Conservation (phyloP, 192 early-diverging fungal genomes). For the Coemansia sp. region DNA sequence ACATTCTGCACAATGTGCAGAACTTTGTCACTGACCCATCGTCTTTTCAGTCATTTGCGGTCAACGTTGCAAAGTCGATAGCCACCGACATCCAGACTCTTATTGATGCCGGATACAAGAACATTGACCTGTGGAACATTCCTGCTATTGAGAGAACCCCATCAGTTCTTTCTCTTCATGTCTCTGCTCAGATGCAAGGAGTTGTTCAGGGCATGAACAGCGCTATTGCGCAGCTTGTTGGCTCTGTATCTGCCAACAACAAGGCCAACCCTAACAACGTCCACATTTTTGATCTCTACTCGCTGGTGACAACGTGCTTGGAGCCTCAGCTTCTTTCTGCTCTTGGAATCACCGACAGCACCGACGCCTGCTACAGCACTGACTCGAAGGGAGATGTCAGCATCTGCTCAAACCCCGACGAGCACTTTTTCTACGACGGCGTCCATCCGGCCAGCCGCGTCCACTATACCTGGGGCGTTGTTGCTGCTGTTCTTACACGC, state of each 20-base stretch:
- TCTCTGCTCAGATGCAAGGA: conserved; percentile 3
- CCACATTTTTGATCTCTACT: conserved; percentile 31
- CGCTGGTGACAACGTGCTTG: conserved; percentile 25
- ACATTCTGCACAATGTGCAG: conserved; percentile 23
- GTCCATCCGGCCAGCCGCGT: conserved; percentile 49
- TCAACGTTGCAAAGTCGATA: conserved; percentile 22
- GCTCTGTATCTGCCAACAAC: not conserved
- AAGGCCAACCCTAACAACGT: conserved; percentile 18
- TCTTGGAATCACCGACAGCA: conserved; percentile 30
- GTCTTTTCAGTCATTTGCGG: conserved; percentile 21
- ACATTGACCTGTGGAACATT: conserved; percentile 48
- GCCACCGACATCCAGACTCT: conserved; percentile 28
- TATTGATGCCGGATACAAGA: conserved; percentile 41
- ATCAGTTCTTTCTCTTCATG: conserved; percentile 7
- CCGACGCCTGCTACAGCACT: conserved; percentile 26
- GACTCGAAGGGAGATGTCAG: conserved; percentile 14
- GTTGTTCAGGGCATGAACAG: conserved; percentile 28
- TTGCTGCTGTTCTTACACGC: conserved; percentile 36
- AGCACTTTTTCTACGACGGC: conserved; percentile 45
- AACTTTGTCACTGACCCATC: conserved; percentile 21
- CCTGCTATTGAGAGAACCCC: conserved; percentile 40
- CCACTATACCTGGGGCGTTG: conserved; percentile 49
- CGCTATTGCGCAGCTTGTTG: conserved; percentile 18
- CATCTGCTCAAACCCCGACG: conserved; percentile 43
- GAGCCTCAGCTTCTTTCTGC: conserved; percentile 22